Evolutionary conservation across 1,284 basidiomycete genomes (phyloP).

Genomic region (Kalmanozyma brasiliensis): DNA sequence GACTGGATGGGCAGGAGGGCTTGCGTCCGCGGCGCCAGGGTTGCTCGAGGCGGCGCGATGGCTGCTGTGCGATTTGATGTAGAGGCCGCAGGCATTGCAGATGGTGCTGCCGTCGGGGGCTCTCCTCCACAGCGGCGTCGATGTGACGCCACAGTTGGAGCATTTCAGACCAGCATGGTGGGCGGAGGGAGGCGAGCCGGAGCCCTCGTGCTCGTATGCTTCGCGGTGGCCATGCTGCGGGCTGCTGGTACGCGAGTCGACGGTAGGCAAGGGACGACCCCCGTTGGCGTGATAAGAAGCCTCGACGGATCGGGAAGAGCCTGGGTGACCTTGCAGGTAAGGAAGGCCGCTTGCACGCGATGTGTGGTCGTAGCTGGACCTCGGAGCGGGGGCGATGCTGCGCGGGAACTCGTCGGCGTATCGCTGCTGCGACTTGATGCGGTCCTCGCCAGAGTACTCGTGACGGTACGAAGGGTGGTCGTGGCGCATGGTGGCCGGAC

Average conservation of each 20-base stretch:
- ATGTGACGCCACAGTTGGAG: conserved; percentile 86
- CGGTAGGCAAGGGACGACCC: conserved; percentile 8
- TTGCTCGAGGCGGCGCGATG: conserved; percentile 34
- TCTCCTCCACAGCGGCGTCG: conserved; percentile 87
- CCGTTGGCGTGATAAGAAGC: conserved; percentile 25
- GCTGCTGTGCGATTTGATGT: conserved; percentile 53
- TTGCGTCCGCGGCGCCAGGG: conserved; percentile 24
- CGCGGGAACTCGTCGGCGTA: conserved; percentile 36
- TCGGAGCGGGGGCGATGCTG: conserved; percentile 28
- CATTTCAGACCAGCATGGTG: conserved; percentile 69
- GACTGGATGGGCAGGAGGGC: conserved; percentile 22
- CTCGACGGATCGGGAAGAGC: conserved; percentile 16
- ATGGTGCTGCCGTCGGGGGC: conserved; percentile 88
- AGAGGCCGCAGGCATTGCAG: conserved; percentile 77
- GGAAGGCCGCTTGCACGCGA: conserved; percentile 8
- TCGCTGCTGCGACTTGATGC: conserved; percentile 27
- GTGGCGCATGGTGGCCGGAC: conserved; percentile 40
- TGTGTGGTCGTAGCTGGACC: conserved; percentile 26
- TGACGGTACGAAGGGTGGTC: conserved; percentile 29
- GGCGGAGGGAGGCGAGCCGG: conserved; percentile 34
- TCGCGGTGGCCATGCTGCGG: conserved; percentile 25
- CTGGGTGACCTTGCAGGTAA: conserved; percentile 14
- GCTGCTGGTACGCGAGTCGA: conserved; percentile 25
- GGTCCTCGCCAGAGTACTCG: conserved; percentile 34
- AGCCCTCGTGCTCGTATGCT: conserved; percentile 20